Percentiles rank a stretch among this genome's conserved stretches.
Evolutionary conservation across 805 yeast genomes (phyloP).

Genomic region (Hyphopichia homilentoma): DNA sequence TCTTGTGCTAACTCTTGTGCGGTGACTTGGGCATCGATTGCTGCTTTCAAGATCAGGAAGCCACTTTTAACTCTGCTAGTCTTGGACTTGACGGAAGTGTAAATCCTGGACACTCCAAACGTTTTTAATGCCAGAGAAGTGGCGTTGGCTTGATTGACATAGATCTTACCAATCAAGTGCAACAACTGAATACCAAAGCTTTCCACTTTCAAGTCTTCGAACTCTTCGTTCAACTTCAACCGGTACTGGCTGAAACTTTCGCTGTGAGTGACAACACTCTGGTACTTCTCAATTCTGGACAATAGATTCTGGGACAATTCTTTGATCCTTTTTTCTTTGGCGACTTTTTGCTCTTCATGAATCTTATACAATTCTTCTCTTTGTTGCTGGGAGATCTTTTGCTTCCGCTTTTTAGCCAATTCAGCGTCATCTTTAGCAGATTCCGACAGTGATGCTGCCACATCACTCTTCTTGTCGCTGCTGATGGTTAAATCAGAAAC

Average conservation of each 20-base stretch:
- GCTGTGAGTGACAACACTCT: constrained; percentile 57
- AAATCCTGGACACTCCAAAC: constrained; percentile 82
- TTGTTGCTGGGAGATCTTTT: constrained; percentile 29
- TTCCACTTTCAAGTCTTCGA: constrained; percentile 85
- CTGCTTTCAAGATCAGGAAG: constrained; percentile 74
- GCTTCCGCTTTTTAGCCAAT: constrained; percentile 28
- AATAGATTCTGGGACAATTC: constrained; percentile 50
- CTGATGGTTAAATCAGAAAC: constrained; percentile 10
- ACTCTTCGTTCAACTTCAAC: constrained; percentile 53
- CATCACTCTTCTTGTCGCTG: constrained; percentile 3
- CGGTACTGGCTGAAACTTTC: constrained; percentile 58
- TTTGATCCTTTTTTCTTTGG: constrained; percentile 45
- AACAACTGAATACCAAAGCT: constrained; percentile 90
- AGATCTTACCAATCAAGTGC: constrained; percentile 78
- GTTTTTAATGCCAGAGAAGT: constrained; percentile 73
- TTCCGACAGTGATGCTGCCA: constrained; percentile 6
- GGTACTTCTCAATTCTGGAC: constrained; percentile 42
- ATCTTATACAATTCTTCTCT: constrained; percentile 49
- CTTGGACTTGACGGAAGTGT: constrained; percentile 77
- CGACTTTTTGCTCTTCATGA: constrained; percentile 52
- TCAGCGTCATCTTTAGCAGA: constrained; percentile 8
- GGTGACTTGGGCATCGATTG: constrained; percentile 81
- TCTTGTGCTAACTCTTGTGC: constrained; percentile 66
- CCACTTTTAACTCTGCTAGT: constrained; percentile 82
- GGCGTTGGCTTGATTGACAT: constrained; percentile 70